Evolutionary conservation across 768 basidiomycete species (phyloP), one percentile per base, ranked within the genome.

Genomic region (Mycena galopus): DNA sequence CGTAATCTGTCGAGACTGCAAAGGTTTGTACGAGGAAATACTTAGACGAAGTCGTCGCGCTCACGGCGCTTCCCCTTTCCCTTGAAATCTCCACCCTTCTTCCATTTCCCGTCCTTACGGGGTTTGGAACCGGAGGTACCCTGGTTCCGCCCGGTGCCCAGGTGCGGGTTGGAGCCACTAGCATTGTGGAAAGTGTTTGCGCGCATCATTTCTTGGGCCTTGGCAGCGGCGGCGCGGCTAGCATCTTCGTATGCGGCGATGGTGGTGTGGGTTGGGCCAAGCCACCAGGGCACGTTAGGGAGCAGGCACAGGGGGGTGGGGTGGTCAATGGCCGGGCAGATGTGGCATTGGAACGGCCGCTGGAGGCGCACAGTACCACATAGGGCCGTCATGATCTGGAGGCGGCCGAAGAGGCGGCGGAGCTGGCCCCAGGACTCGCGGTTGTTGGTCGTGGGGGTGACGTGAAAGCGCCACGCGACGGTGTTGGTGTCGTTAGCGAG

Each of bases 281-380:
- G 33, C 56, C 56, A 71, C 1, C 57, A 56, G 12, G 69, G 69
- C 17, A 23, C 0, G 7, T 37, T 4, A 3, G 69, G 62, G 42
- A 58, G 23, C 16, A 55, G 62, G 69, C 62, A 70, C 0, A 65
- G 39, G 19, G 27, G 30, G 35, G 69, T 64, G 39, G 69, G 69
- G 42, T 70, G 69, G 62, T 63, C 61, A 29, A 57, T 51, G 8
- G 30, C 5, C n/a, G 16, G 53, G 51, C 69, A 70, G 53, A 65
- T 50, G 53, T 32, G 35, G 62, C 69, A 70, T 19, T 5, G 1
- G 30, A 70, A 19, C 19, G 27, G 0, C 3, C 30, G 27, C 3
- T 33, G 39, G 30, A 58, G 21, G 5, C 65, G 56, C 7, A 37
- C 56, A 14, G 21, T 3, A 11, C 42, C 57, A 6, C 23, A 32